These are phyloP conservation scores for Mikania micrantha DNA, from an alignment of 129 eudicot genomes.

Conservation along the genomic window DNA sequence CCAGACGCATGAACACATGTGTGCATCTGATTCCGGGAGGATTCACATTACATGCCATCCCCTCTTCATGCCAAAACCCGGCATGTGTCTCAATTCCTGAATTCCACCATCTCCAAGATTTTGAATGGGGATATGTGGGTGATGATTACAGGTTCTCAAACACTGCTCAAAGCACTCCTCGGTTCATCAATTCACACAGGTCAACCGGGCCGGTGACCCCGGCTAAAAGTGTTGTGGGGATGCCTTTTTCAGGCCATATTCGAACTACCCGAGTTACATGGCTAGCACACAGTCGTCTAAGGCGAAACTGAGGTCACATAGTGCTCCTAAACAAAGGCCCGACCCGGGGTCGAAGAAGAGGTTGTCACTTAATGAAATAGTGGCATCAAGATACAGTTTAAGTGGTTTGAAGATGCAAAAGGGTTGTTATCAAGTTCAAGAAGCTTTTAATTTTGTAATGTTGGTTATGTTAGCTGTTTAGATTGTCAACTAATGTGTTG, in stretches of 20 bases:
- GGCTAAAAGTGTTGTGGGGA: constrained; percentile 87
- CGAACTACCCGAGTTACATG: constrained; percentile 73
- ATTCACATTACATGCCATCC: constrained; percentile 35
- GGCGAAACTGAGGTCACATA: constrained; percentile 82
- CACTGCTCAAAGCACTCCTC: constrained; percentile 82
- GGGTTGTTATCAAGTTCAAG: constrained; percentile 54
- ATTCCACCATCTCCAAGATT: constrained; percentile 41
- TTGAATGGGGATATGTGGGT: constrained; percentile 49
- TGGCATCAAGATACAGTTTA: constrained; percentile 79
- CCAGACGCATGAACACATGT: constrained; percentile 51
- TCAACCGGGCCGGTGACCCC: constrained; percentile 53
- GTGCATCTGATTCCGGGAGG: constrained; percentile 50
- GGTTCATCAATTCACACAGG: constrained; percentile 41
- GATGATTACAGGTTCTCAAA: constrained; percentile 44
- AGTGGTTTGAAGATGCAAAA: constrained; percentile 89
- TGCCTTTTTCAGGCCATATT: constrained; percentile 56
- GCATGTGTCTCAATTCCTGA: constrained; percentile 56
- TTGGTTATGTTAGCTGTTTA: constrained; percentile 6
- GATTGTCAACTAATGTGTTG: background rate
- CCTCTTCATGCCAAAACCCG: constrained; percentile 52
- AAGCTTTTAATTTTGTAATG: constrained; percentile 32
- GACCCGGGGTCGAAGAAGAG: constrained; percentile 57
- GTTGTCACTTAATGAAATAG: constrained; percentile 63
- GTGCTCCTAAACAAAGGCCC: constrained; percentile 91
- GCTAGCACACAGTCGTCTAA: constrained; percentile 69